These are phyloP conservation scores for Rhodotorula toruloides DNA, from an alignment of 768 basidiomycete species.

Conservation along the genomic window DNA sequence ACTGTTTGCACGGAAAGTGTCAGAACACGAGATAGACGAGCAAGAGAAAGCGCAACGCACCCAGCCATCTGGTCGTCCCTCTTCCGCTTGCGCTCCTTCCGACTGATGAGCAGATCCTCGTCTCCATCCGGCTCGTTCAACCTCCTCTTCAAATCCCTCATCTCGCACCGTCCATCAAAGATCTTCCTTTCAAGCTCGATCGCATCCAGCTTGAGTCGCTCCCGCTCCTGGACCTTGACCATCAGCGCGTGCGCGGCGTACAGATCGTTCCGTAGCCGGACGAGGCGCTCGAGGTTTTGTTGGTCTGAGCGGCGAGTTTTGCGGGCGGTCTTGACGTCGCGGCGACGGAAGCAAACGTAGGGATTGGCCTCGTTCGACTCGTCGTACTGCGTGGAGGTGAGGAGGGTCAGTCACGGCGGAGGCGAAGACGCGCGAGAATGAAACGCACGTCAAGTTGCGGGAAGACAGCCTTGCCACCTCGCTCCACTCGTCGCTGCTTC, in stretches of 20 bases:
- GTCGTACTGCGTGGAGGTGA: constrained; percentile 57
- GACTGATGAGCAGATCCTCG: constrained; percentile 45
- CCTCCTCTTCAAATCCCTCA: constrained; percentile 75
- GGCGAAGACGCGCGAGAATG: constrained; percentile 5
- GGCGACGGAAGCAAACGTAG: constrained; percentile 92
- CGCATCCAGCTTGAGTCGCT: constrained; percentile 67
- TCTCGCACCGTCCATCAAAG: constrained; percentile 70
- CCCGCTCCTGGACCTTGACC: constrained; percentile 62
- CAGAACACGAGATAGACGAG: background rate
- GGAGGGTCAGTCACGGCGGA: background rate
- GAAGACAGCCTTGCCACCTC: constrained; percentile 77
- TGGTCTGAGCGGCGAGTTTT: constrained; percentile 90
- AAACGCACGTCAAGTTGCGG: constrained; percentile 74
- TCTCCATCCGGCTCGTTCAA: constrained; percentile 50
- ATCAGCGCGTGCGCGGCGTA: constrained; percentile 68
- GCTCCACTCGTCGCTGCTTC: constrained; percentile 73
- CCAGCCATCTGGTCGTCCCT: constrained; percentile 28
- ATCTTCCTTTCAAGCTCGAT: constrained; percentile 58
- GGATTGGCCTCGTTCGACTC: constrained; percentile 84
- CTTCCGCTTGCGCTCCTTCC: constrained; percentile 41
- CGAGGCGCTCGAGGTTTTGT: constrained; percentile 79
- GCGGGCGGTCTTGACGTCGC: constrained; percentile 86
- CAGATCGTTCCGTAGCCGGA: constrained; percentile 73
- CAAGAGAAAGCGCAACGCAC: constrained; percentile 16
- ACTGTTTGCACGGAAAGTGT: constrained; percentile 50